Evolutionary conservation across 1,284 basidiomycete species (phyloP).

Genomic region (Leccinum huronense): DNA sequence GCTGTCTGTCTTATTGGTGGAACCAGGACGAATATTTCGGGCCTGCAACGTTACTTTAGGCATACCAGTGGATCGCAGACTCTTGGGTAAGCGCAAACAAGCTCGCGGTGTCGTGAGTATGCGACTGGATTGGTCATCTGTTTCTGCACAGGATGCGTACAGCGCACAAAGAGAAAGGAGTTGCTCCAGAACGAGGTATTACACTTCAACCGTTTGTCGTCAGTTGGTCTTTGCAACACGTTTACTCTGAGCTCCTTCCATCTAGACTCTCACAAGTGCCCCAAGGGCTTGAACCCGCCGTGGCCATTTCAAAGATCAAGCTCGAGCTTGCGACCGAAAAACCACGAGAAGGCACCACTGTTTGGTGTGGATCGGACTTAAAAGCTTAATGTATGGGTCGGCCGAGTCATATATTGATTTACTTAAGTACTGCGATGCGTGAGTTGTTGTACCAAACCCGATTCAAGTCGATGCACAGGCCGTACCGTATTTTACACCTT

Average conservation of each 20-base stretch:
- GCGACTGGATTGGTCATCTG: constrained; percentile 50
- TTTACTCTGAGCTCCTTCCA: constrained; percentile 3
- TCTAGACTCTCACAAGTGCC: constrained; percentile 83
- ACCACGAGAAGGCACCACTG: background rate
- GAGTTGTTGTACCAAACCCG: background rate
- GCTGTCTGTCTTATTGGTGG: constrained; percentile 98
- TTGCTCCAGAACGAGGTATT: constrained; percentile 94
- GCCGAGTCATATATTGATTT: constrained; percentile 3
- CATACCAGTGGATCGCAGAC: constrained; percentile 98
- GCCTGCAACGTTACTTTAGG: constrained; percentile 94
- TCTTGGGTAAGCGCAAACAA: constrained; percentile 61
- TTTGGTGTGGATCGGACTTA: constrained; percentile 10
- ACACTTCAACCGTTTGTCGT: constrained; percentile 85
- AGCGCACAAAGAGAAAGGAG: constrained; percentile 83
- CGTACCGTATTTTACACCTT: background rate
- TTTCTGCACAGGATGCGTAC: constrained; percentile 64
- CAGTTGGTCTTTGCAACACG: background rate
- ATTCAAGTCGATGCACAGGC: constrained; percentile 6
- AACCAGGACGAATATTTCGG: constrained; percentile 99
- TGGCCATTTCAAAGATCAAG: constrained; percentile 87
- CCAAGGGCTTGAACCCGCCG: constrained; percentile 92
- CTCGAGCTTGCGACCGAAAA: constrained; percentile 81
- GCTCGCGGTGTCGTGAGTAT: background rate
- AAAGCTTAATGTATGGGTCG: constrained; percentile 11
- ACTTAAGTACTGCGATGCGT: constrained; percentile 10